Evolutionary conservation across 1,284 basidiomycete genomes (phyloP).

Genomic region (Cryptococcus wingfieldii): DNA sequence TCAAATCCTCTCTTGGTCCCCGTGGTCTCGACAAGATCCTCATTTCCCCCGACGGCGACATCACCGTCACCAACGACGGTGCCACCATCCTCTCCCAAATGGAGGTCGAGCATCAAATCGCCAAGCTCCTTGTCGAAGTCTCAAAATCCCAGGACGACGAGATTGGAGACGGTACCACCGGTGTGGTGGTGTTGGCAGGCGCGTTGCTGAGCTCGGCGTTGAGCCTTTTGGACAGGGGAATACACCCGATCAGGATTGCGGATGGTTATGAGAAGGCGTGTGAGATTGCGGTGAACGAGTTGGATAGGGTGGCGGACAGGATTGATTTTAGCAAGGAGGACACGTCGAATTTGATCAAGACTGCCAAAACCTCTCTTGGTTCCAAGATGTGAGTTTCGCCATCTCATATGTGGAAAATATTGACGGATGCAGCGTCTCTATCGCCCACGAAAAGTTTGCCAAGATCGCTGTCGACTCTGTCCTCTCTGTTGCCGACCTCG

Average conservation of each 20-base stretch:
- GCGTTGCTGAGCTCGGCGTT: constrained; percentile 65
- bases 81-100: constrained; percentile 93
- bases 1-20: constrained; percentile 91
- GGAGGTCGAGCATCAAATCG: constrained; percentile 98
- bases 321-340: constrained; percentile 73
- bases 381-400: constrained; percentile 78
- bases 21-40: constrained; percentile 98
- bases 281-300: constrained; percentile 77
- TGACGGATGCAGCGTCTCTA: constrained; percentile 70
- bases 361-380: constrained; percentile 91
- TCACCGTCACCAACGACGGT: constrained; percentile 98
- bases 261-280: constrained; percentile 97
- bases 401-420: not conserved
- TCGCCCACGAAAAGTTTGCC: constrained; percentile 91
- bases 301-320: constrained; percentile 88
- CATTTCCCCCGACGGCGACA: constrained; percentile 96
- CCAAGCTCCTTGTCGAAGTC: constrained; percentile 92
- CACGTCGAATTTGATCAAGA: constrained; percentile 84
- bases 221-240: constrained; percentile 88
- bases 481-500: constrained; percentile 87
- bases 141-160: constrained; percentile 99
- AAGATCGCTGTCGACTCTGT: constrained; percentile 98
- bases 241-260: constrained; percentile 97
- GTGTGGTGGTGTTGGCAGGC: constrained; percentile 98
- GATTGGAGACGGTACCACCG: constrained; percentile 98